Evolutionary conservation across 306 rosid genomes (phyloP), one percentile per base, ranked within the genome.

Genomic region (Oxytropis ochrocephala): DNA sequence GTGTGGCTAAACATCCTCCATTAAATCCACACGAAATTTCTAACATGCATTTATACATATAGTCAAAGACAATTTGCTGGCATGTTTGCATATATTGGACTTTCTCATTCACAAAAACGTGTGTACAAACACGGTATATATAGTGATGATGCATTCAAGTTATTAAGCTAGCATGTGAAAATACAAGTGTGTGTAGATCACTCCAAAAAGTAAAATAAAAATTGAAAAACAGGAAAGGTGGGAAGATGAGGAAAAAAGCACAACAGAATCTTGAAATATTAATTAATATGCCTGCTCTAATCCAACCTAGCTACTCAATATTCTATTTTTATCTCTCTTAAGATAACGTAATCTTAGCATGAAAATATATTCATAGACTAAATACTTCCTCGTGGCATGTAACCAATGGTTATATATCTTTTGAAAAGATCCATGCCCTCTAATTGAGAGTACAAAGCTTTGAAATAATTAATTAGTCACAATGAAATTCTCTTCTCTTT

Each of bases 251-350:
- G 54, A 33, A 49, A 24, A 24, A 4, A 46, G n/a, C n/a, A 38
- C 8, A 66, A 29, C 13, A 67, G 32, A 64, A 75, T 67, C 53
- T 71, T 65, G 24, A 32, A 65, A 78, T 77, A 47, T 52, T 29
- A 75, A 69, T 10, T 29, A 75, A 69, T 10, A 29, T 67, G 65
- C 63, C 52, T 46, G 35, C 36, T 43, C 43, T 61, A 64, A 36
- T 63, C 48, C 68, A 53, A 87, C 91, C 96, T 44, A n/a, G n/a
- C n/a, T n/a, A 85, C 93, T 81, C 72, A 73, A 83, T 89, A 87
- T 85, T 89, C 85, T 78, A 66, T 6, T 16, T 64, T 55, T 64
- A 55, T 82, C 43, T 78, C 78, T 75, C 71, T 71, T 78, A 52
- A 24, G 29, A 24, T 2, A 77, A 76, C 87, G 78, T 74, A 76